Base-by-base conservation (phyloP, 1,139 yeast genomes). In the Geotrichum europaeum region DNA sequence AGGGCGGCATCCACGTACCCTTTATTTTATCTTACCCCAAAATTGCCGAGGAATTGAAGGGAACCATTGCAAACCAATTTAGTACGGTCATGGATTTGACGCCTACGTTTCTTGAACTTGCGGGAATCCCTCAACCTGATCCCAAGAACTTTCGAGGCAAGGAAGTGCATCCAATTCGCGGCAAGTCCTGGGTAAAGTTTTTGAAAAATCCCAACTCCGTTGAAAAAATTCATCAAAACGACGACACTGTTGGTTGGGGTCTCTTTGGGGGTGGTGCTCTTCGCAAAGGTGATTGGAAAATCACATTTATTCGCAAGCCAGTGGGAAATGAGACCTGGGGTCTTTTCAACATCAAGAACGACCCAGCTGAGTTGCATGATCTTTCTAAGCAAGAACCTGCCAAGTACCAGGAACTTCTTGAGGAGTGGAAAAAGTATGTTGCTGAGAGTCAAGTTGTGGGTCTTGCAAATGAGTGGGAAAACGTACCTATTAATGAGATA, bases 1-100 rank as follows among this genome's bases (percentile, higher is more conserved):
- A 82, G 69, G 86, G 86, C 49, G 86, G 84, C 10, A 81, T 82
- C 45, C 76, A 81, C 40, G 80, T 83, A 67, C 86, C 85, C 0
- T 71, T 81, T 62, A 78, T 82, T 55, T 56, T 52, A 7, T 49
- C 60, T 7, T 65, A 61, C 62, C 68, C 67, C 20, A 53, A 55
- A 13, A 53, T 63, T 20, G 52, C 55, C 32, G 53, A 49, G 4
- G 63, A 66, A 2, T 51, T 61, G 0, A 68, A 72, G n/a, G 60
- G 60, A 7, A 61, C 66, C n/a, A 72, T 81, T 25, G 66, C 71
- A n/a, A 64, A 70, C 53, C 78, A 70, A n/a, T 82, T 82, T 65
- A 68, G 76, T 7, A 82, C 85, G 0, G 85, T 82, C 2, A 82
- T 82, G 86, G 86, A 82, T 69, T 75, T 82, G 20, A 69, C 80